phyloP scores from a whole-genome alignment of 345 rosid species.

The Kandelia obovata region DNA sequence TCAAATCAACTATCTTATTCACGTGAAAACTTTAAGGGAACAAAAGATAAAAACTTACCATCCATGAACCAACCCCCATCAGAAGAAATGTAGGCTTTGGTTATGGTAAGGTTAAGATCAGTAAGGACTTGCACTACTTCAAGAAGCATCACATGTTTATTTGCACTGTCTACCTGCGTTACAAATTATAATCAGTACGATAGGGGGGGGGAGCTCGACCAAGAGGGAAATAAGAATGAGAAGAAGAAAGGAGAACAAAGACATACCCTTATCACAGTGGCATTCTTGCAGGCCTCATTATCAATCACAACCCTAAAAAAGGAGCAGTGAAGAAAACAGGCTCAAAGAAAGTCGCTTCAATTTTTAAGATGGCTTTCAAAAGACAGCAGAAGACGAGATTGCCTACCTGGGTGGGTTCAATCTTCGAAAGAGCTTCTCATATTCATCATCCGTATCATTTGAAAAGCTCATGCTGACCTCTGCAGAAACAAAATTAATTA shows the following conservation, averaged over 20 bases:
- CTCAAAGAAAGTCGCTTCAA: constrained; percentile 6
- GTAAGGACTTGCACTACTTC: constrained; percentile 94
- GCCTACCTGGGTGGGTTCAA: constrained; percentile 89
- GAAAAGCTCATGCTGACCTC: constrained; percentile 70
- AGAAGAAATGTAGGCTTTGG: constrained; percentile 89
- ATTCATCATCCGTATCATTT: constrained; percentile 71
- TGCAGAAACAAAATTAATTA: constrained; percentile 20
- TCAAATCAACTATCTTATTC: constrained; percentile 13
- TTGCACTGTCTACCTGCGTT: constrained; percentile 86
- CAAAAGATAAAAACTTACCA: constrained; percentile 40
- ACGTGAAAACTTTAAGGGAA: background rate
- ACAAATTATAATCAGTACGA: constrained; percentile 17
- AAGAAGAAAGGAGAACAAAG: constrained; percentile 6
- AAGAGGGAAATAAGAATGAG: constrained; percentile 7
- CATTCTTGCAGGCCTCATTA: constrained; percentile 80
- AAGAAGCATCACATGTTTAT: constrained; percentile 86
- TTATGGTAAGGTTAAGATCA: constrained; percentile 78
- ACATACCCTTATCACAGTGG: constrained; percentile 78
- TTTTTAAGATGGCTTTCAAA: constrained; percentile 2
- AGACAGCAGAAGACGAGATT: constrained; percentile 11
- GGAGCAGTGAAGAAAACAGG: background rate
- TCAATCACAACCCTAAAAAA: constrained; percentile 86
- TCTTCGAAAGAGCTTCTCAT: constrained; percentile 79
- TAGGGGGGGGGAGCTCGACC: background rate
- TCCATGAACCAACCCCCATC: constrained; percentile 99